Base-by-base conservation (phyloP, 2,329 filamentous ascomycete genomes). In the Beauveria varroae region DNA sequence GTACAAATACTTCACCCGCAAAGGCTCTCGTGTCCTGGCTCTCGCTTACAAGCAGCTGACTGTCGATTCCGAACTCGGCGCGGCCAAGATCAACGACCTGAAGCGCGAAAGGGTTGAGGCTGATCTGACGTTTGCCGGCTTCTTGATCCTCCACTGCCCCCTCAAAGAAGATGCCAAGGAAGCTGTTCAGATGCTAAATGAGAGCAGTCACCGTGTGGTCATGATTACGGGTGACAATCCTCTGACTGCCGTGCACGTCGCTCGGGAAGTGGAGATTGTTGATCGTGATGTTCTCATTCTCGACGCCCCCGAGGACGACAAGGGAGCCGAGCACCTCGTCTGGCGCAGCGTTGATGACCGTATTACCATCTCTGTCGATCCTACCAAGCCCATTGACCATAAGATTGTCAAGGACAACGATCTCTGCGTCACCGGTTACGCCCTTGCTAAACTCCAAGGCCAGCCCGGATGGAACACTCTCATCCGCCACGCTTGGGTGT, bases 181-280 rank as follows among this genome's bases (percentile, higher is more conserved):
- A 73, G 87, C 95, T 44, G 91, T 99, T 46, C 91, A 89, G 66
- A 97, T 98, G 91, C 83, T 99, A 68, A 99, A 97, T 72, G 95
- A 99, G 79, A 98, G 93, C 76, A 98, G 93, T 76, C 95, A 99
- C 75, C 91, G 95, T 68, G 92, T 96, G 52, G 90, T 99, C 68
- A 99, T 99, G 95, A 99, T 99, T 67, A 99, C 95, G 63, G 95
- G 95, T 72, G 95, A 99, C 74, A 99, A 99, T 73, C 93, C 95
- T 14, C 82, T 99, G 57, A 99, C 95, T 46, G 95, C 95, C 66
- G 91, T 96, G 12, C 93, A 99, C 71, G 95, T 99, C 61, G 95
- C 95, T 18, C 87, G 89, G 64, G 88, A 97, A 73, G 95, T 99
- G 28, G 95, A 99, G 73, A 99, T 99, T 73, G 92, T 99, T 18